Conservation (phyloP, 169 alveolate genomes). For the Eimeria brunetti region DNA sequence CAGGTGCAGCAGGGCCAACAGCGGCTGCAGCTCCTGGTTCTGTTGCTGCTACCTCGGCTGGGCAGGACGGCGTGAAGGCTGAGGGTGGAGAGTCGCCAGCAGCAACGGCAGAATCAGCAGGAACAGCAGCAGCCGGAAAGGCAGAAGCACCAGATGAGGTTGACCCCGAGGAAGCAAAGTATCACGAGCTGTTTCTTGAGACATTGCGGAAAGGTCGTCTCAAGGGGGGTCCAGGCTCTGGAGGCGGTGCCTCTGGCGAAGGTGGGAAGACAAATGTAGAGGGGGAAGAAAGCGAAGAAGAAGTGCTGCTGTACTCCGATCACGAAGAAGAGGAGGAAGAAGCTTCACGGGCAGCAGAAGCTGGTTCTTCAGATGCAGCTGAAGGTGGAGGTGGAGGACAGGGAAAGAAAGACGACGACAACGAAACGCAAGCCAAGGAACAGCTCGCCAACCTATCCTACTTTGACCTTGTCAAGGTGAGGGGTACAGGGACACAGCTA, state of each 20-base stretch:
- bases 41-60: neutral
- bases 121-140: neutral
- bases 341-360: conserved; percentile 36
- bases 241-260: neutral
- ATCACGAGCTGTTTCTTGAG: conserved; percentile 72
- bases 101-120: neutral
- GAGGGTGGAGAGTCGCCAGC: conserved; percentile 42
- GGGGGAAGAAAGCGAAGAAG: conserved; percentile 67
- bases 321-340: conserved; percentile 74
- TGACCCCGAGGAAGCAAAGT: conserved; percentile 73
- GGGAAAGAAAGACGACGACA: conserved; percentile 52
- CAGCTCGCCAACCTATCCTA: conserved; percentile 66
- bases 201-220: conserved; percentile 66
- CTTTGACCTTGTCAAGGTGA: conserved; percentile 78
- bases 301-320: conserved; percentile 40
- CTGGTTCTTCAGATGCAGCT: neutral
- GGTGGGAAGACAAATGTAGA: neutral
- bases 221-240: neutral
- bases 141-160: conserved; percentile 45
- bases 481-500: neutral
- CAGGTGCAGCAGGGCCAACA: neutral
- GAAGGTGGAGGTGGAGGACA: conserved; percentile 1
- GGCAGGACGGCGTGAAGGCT: conserved; percentile 4
- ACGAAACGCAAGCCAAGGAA: conserved; percentile 54
- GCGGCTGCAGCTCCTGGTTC: neutral